phyloP scores from a whole-genome alignment of 2,329 filamentous ascomycete genomes.

The Colletotrichum tropicicola region DNA sequence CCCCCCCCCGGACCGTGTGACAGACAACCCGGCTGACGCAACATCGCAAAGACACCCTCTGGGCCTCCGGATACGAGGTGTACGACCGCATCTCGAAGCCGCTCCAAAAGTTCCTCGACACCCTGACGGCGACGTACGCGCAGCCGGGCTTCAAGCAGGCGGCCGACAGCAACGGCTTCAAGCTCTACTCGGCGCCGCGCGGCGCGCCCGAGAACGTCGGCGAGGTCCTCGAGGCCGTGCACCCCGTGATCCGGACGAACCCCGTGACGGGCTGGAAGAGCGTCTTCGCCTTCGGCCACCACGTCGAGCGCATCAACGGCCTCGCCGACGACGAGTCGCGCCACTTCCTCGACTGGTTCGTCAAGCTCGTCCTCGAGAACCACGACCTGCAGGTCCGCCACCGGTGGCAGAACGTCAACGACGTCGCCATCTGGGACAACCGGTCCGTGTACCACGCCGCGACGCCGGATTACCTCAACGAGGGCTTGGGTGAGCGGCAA shows the following conservation, averaged over 20 bases:
- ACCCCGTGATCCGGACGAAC: conserved; percentile 66
- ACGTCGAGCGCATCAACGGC: conserved; percentile 60
- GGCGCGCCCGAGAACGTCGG: conserved; percentile 62
- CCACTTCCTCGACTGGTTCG: conserved; percentile 60
- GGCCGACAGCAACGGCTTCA: conserved; percentile 53
- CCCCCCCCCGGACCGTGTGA: too few species aligned
- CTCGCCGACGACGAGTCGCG: conserved; percentile 57
- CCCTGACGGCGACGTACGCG: conserved; percentile 63
- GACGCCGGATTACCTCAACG: conserved; percentile 58
- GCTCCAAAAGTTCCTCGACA: conserved; percentile 66
- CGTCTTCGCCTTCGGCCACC: conserved; percentile 60
- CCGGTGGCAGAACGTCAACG: conserved; percentile 54
- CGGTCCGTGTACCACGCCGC: conserved; percentile 64
- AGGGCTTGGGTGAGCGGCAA: conserved; percentile 53
- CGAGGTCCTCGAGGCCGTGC: conserved; percentile 54
- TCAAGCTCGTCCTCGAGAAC: conserved; percentile 60
- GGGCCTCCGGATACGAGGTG: conserved; percentile 63
- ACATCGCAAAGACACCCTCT: conserved; percentile 50
- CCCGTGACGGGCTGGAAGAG: conserved; percentile 67
- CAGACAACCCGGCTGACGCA: too few species aligned
- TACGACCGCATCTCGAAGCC: conserved; percentile 70
- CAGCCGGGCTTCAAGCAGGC: conserved; percentile 59
- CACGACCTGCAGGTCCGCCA: conserved; percentile 63
- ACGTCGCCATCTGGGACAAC: conserved; percentile 67
- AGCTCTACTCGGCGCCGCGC: conserved; percentile 54